Percentiles rank a stretch among this genome's conserved stretches.
Evolutionary conservation across 2,329 filamentous ascomycete genomes (phyloP).

Genomic region (Verticillium alfalfae): DNA sequence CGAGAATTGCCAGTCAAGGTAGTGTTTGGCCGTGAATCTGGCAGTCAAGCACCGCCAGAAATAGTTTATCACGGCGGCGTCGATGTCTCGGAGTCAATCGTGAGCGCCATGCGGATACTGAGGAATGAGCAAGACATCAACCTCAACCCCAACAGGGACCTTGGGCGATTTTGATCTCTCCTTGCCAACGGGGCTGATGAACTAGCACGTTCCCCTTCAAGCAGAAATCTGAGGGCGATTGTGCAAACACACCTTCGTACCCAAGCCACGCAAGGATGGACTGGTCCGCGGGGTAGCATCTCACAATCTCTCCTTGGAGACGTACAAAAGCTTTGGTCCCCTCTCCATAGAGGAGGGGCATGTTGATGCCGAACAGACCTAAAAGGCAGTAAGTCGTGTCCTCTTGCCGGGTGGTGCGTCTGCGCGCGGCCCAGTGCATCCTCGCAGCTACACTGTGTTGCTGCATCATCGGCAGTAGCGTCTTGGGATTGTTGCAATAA

Average conservation of each 20-base stretch:
- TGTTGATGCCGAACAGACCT: conserved; percentile 17
- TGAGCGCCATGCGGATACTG: neutral
- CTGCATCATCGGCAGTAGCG: neutral
- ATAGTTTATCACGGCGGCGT: no score
- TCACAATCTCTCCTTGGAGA: conserved; percentile 18
- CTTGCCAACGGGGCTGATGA: neutral
- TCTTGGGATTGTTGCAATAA: neutral
- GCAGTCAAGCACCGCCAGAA: neutral
- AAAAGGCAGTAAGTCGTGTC: conserved; percentile 17
- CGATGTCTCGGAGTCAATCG: no score
- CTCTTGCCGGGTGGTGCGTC: conserved; percentile 12
- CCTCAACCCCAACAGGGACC: neutral
- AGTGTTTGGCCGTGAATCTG: neutral
- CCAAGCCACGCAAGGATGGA: conserved; percentile 21
- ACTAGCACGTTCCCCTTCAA: neutral
- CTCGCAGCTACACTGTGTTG: conserved; percentile 18
- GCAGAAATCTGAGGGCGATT: neutral
- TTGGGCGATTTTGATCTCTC: neutral
- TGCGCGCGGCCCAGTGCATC: conserved; percentile 17
- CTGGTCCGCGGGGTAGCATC: conserved; percentile 22
- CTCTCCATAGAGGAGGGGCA: conserved; percentile 20
- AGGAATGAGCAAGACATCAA: neutral
- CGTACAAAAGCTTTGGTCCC: conserved; percentile 12
- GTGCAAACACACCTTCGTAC: no score
- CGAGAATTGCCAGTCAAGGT: neutral